Base-by-base conservation (phyloP, 257 asterid species). In the Misopates orontium region DNA sequence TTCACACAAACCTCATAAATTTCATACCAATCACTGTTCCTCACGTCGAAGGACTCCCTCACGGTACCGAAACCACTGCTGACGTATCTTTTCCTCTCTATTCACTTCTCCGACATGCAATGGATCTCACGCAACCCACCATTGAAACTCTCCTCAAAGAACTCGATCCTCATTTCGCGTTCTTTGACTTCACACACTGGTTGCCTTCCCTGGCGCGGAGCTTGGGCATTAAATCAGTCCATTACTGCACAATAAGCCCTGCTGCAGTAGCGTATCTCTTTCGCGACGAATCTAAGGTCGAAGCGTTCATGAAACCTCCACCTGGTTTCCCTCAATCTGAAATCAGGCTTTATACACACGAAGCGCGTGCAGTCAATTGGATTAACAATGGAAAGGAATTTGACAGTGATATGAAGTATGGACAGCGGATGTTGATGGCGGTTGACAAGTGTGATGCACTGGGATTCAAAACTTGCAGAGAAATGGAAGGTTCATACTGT, bases 101-200 rank as follows among this genome's bases (percentile, higher is more conserved):
- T 18, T 23, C 78, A 1, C 83, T 76, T 22, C 79, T 83, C 50
- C 73, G 75, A 19, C 77, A 56, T 9, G 85, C 88, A 16, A 77
- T 83, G 82, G 88, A 83, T 51, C 74, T 74, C 0, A 80, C 83
- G 15, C 21, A 61, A 10, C 74, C 80, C 24, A 25, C 39, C 3
- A 39, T 84, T 15, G 73, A 77, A 9, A 28, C 70, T 15, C n/a
- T 79, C 8, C 73, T 79, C 14, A 19, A 10, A 19, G 42, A 68
- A 5, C 64, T 77, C 32, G 65, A 31, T 1, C 91, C 89, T 39
- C 71, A 82, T 28, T 10, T 84, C 6, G 79, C 80, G 23, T 73
- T 85, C 76, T 86, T 56, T 57, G 91, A 88, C 41, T 60, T 77
- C 54, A 52, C 73, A 13, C 68, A 75, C 8, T 84, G 95, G 96